phyloP scores from a whole-genome alignment of 352 stramenopile genomes.

The Achlya hypogyna region DNA sequence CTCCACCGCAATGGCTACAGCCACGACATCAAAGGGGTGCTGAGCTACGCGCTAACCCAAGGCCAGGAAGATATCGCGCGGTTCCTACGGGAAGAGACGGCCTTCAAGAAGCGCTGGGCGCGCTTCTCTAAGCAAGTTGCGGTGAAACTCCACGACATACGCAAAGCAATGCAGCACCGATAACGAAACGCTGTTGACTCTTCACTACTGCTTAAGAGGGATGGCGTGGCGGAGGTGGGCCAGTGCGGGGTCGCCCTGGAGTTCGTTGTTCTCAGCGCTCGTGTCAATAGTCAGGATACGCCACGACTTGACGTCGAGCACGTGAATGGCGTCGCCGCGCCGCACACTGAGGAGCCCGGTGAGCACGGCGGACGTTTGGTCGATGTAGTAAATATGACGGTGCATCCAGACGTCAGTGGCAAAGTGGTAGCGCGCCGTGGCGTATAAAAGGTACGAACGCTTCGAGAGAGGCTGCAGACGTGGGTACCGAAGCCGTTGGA shows the following conservation, averaged over 20 bases:
- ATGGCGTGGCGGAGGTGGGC: not conserved
- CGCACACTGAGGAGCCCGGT: not conserved
- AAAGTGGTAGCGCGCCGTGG: conserved; percentile 1
- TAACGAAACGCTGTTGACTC: not conserved
- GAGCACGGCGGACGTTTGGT: not conserved
- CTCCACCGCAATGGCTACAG: conserved; percentile 1
- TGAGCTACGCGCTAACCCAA: not conserved
- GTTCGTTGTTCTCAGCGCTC: not conserved
- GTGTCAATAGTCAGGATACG: not conserved
- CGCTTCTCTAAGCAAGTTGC: not conserved
- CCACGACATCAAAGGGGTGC: not conserved
- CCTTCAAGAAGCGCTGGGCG: not conserved
- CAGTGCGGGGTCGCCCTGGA: not conserved
- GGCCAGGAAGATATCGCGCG: not conserved
- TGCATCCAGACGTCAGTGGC: not conserved
- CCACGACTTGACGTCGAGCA: conserved; percentile 11
- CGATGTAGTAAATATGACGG: not conserved
- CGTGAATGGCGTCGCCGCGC: not conserved
- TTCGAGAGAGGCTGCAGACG: not conserved
- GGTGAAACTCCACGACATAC: not conserved
- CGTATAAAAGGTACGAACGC: not conserved
- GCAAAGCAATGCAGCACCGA: not conserved
- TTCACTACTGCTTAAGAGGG: not conserved
- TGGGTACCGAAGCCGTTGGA: not conserved
- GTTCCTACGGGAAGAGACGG: not conserved